These are phyloP conservation scores for Alternaria infectoria DNA, from an alignment of 2,329 filamentous ascomycete species.

Conservation along the genomic window DNA sequence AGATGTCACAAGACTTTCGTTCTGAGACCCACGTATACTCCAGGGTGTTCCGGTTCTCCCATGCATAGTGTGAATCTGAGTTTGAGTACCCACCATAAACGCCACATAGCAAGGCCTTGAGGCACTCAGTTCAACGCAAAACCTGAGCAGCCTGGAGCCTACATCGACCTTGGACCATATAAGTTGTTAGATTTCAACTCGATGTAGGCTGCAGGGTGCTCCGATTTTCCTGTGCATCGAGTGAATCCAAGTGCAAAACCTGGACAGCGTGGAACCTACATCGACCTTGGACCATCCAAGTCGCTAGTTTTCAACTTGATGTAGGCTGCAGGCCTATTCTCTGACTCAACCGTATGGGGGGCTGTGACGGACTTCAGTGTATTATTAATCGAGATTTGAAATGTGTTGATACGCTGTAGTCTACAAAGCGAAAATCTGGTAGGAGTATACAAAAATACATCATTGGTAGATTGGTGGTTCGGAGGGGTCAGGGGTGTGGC, in stretches of 20 bases:
- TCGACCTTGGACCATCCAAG: neutral
- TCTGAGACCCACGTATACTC: neutral
- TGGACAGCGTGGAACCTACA: neutral
- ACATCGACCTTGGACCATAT: too few relatives aligned
- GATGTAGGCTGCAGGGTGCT: too few relatives aligned
- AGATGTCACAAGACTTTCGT: neutral
- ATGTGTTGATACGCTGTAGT: neutral
- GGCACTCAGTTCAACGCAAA: neutral
- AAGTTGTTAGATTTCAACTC: too few relatives aligned
- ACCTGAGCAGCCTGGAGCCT: neutral
- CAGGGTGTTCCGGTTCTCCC: neutral
- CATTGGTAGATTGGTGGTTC: neutral
- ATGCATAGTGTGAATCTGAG: neutral
- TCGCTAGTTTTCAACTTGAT: neutral
- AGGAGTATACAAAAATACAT: neutral
- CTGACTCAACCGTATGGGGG: neutral
- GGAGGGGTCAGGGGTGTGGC: neutral
- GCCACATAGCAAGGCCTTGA: neutral
- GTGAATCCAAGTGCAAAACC: too few relatives aligned
- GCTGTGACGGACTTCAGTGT: neutral
- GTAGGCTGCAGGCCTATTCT: neutral
- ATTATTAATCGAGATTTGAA: neutral
- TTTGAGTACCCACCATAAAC: neutral
- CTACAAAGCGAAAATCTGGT: neutral
- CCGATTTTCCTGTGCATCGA: too few relatives aligned